Evolutionary conservation across 176 grass and related monocot species (phyloP), one percentile per base, ranked within the genome.

Genomic region (Rhynchospora breviuscula): DNA sequence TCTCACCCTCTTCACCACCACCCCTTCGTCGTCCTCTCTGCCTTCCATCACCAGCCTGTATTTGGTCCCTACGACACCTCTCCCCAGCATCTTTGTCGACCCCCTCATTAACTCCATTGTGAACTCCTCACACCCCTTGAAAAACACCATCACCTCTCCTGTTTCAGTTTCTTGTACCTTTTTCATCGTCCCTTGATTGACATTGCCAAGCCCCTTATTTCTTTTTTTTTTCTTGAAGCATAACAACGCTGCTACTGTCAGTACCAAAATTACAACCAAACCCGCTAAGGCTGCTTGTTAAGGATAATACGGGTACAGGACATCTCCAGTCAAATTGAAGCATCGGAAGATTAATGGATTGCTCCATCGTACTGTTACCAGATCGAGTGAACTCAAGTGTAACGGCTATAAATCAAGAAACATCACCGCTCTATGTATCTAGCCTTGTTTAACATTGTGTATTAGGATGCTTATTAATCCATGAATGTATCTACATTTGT

Each of bases 1-100:
- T 86, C 86, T 92, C 87, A 88, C 86, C 84, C 90, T 87, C 88
- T 90, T 92, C 81, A 63, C 86, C 64, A 90, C 88, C 82, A 90
- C 89, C 29, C 84, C 84, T 80, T 87, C 86, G 67, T 79, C 88
- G 54, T 26, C 84, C 18, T n/a, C 84, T 43, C 44, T 82, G 6
- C 85, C 79, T 43, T 90, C 84, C 84, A 98, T 91, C 72, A 84
- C 84, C 66, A 98, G 92, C 5, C 95, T 84, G 78, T 94, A 98
- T 10, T 92, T 94, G 61, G 92, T 90, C 33, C 90, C 90, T 60
- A 91, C 79, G 12, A 74, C 84, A 70, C 95, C 95, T 60, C 90
- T 98, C 0, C 92, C 92, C 29, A 98, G 86, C 90, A 98, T 94
- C 85, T 98, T 92, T 11, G 92, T 92, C 53, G 92, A 93, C 23